Evolutionary conservation across 495 filamentous ascomycete genomes (phyloP).

Genomic region (Extremus antarcticus): DNA sequence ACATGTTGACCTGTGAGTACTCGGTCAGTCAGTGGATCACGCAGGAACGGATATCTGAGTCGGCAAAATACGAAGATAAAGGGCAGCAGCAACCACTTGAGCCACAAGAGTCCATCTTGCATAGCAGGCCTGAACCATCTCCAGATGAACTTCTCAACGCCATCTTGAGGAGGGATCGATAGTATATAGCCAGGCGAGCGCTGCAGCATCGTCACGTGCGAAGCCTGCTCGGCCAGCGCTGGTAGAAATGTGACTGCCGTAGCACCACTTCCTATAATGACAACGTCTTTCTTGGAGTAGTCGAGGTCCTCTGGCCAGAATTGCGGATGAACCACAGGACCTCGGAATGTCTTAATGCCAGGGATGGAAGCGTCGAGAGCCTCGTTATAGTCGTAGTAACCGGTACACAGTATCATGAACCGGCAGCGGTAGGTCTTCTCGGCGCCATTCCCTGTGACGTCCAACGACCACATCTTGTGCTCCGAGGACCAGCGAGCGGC

Average conservation of each 20-base stretch:
- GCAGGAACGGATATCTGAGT: too few relatives aligned
- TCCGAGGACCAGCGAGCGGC: slow-evolving; percentile 48
- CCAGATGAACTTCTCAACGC: slow-evolving; percentile 24
- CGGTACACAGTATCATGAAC: slow-evolving; percentile 52
- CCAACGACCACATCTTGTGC: slow-evolving; percentile 50
- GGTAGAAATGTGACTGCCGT: slow-evolving; percentile 49
- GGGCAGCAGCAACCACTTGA: slow-evolving; percentile 36
- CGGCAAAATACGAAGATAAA: too few relatives aligned
- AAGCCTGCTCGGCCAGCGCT: slow-evolving; percentile 37
- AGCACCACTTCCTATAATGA: slow-evolving; percentile 47
- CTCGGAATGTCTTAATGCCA: slow-evolving; percentile 46
- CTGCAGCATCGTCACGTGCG: slow-evolving; percentile 47
- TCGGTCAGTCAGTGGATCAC: too few relatives aligned
- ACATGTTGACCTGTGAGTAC: slow-evolving; percentile 44
- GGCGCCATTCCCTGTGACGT: slow-evolving; percentile 38
- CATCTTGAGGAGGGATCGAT: slow-evolving; percentile 35
- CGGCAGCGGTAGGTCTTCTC: slow-evolving; percentile 38
- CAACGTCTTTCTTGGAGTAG: slow-evolving; percentile 39
- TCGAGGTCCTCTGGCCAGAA: slow-evolving; percentile 48
- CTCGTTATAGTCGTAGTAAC: slow-evolving; percentile 58
- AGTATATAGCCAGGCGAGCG: slow-evolving; percentile 48
- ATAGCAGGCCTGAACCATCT: slow-evolving; percentile 32
- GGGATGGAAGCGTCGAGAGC: slow-evolving; percentile 47
- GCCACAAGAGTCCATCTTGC: slow-evolving; percentile 32
- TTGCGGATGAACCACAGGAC: slow-evolving; percentile 48